A percentile compares a stretch with the other conserved stretches of the same genome.
These are phyloP conservation scores for Macaranga tanarius DNA, from an alignment of 441 rosid species.

Conservation along the genomic window DNA sequence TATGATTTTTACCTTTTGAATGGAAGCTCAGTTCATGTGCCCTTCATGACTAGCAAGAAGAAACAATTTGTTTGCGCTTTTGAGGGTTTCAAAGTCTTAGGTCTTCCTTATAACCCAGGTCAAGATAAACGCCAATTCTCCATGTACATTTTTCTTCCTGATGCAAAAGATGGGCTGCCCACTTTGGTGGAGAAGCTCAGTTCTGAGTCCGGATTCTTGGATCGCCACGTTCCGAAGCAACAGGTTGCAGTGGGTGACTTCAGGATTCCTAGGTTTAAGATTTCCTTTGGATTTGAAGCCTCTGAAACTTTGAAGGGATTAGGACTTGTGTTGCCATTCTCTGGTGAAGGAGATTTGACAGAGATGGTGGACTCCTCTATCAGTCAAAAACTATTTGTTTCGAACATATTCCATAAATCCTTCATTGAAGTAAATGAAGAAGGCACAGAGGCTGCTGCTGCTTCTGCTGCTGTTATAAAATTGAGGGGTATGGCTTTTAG, in stretches of 20 bases:
- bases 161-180: conserved; percentile 58
- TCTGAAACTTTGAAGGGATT: conserved; percentile 51
- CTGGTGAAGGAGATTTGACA: conserved; percentile 53
- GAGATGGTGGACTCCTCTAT: conserved; percentile 67
- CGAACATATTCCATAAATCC: conserved; percentile 65
- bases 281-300: conserved; percentile 68
- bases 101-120: conserved; percentile 77
- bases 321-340: conserved; percentile 61
- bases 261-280: conserved; percentile 64
- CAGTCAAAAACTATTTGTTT: conserved; percentile 44
- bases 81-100: conserved; percentile 65
- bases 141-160: conserved; percentile 74
- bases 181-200: conserved; percentile 47
- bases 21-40: conserved; percentile 50
- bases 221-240: conserved; percentile 44
- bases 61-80: conserved; percentile 47
- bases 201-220: conserved; percentile 55
- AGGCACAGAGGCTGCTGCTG: conserved; percentile 82
- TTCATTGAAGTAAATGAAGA: conserved; percentile 86
- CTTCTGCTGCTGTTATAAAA: conserved; percentile 41
- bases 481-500: conserved; percentile 11
- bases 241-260: conserved; percentile 52
- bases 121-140: conserved; percentile 59
- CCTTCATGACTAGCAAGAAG: conserved; percentile 76
- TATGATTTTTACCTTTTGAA: conserved; percentile 59